Evolutionary conservation across 169 alveolate genomes (phyloP).

Genomic region (Plasmodium blacklocki): DNA sequence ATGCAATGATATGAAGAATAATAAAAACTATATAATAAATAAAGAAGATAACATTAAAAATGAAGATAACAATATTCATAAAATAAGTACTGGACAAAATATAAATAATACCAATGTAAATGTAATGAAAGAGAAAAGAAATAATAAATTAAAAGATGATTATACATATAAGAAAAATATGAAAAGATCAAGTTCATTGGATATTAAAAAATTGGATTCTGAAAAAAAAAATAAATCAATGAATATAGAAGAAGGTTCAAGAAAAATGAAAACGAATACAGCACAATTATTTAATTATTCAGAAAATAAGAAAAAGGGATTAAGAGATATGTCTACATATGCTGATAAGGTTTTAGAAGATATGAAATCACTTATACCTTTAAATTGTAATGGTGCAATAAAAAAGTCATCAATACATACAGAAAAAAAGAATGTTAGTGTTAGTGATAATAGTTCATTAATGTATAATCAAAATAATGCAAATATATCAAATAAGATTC

Average conservation of each 20-base stretch:
- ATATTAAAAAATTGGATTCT: constrained; percentile 18
- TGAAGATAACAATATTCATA: not conserved
- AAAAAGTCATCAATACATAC: not conserved
- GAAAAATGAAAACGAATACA: constrained; percentile 14
- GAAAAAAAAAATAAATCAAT: not conserved
- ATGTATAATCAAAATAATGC: not conserved
- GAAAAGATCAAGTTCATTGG: constrained; percentile 52
- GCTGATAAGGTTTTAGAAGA: constrained; percentile 68
- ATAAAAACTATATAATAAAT: not conserved
- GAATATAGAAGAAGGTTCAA: not conserved
- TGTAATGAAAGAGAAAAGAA: not conserved
- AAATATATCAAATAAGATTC: not conserved
- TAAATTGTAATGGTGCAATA: constrained; percentile 14
- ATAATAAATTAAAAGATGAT: not conserved
- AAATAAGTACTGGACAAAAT: not conserved
- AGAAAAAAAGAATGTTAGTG: not conserved
- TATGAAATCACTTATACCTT: constrained; percentile 70
- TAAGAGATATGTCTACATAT: constrained; percentile 76
- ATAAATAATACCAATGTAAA: not conserved
- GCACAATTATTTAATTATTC: constrained; percentile 64
- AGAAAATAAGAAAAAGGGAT: constrained; percentile 58
- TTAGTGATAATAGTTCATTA: constrained; percentile 1
- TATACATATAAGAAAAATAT: constrained; percentile 7
- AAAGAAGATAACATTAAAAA: not conserved
- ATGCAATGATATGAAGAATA: not conserved